Percentiles rank a stretch among this genome's conserved stretches.
These are phyloP conservation scores for Naganishia albida DNA, from an alignment of 1,284 basidiomycete genomes.

Conservation along the genomic window DNA sequence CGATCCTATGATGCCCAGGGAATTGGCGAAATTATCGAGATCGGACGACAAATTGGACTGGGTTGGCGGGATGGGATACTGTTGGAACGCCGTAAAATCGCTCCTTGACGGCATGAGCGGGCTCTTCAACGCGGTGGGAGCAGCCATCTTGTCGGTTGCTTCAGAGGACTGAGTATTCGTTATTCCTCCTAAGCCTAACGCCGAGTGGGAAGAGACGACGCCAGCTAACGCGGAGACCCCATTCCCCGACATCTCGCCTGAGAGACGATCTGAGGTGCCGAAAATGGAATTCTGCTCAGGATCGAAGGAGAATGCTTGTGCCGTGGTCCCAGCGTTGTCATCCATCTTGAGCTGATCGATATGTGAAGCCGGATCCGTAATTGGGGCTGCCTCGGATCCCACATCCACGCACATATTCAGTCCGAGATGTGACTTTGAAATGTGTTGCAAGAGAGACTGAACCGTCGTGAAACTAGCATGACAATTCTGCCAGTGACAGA, in stretches of 20 bases:
- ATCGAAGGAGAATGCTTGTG: background rate
- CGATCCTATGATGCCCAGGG: background rate
- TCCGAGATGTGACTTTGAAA: constrained; percentile 38
- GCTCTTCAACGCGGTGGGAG: background rate
- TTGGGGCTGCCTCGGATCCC: too few species aligned
- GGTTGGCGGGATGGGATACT: background rate
- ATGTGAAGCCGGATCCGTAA: background rate
- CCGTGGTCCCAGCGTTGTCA: background rate
- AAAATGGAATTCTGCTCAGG: too few species aligned
- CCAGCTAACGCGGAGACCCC: too few species aligned
- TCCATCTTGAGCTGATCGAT: background rate
- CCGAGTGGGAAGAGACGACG: too few species aligned
- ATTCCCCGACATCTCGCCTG: too few species aligned
- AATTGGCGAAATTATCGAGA: too few species aligned
- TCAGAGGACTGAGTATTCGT: too few species aligned
- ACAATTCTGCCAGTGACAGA: constrained; percentile 57
- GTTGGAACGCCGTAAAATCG: background rate
- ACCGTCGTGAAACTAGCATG: constrained; percentile 54
- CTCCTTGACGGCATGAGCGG: background rate
- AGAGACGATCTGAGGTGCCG: too few species aligned
- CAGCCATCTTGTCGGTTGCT: too few species aligned
- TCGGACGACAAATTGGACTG: background rate
- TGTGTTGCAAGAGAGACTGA: constrained; percentile 56
- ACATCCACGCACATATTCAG: background rate
- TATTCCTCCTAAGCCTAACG: too few species aligned